Conservation (phyloP, 768 basidiomycete genomes). For the Mycena sanguinolenta region DNA sequence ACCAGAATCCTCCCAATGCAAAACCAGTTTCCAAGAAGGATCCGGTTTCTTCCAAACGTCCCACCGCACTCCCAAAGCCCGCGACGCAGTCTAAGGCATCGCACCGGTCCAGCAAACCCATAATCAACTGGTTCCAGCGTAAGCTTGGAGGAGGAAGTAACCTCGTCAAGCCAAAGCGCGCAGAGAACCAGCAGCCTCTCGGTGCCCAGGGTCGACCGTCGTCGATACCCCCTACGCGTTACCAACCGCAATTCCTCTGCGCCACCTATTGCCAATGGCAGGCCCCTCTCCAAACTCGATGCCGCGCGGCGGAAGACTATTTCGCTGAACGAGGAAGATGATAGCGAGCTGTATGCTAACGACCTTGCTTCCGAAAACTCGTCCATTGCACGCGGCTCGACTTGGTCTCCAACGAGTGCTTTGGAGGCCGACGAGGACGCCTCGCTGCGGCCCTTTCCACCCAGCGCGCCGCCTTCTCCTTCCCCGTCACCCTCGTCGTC, state of each 20-base stretch:
- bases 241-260: constrained; percentile 60
- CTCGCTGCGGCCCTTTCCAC: constrained; percentile 89
- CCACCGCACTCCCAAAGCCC: constrained; percentile 39
- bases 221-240: constrained; percentile 47
- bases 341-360: constrained; percentile 61
- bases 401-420: constrained; percentile 83
- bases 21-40: constrained; percentile 43
- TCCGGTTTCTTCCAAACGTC: constrained; percentile 31
- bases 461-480: constrained; percentile 89
- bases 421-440: constrained; percentile 96
- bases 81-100: constrained; percentile 62
- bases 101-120: constrained; percentile 83
- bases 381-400: constrained; percentile 78
- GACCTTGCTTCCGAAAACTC: constrained; percentile 64
- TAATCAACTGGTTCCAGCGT: constrained; percentile 92
- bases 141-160: constrained; percentile 74
- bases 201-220: constrained; percentile 41
- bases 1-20: constrained; percentile 38
- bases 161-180: constrained; percentile 67
- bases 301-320: constrained; percentile 66
- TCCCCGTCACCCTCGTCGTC: constrained; percentile 88
- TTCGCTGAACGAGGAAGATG: constrained; percentile 74
- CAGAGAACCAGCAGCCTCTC: constrained; percentile 47
- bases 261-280: constrained; percentile 51
- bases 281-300: constrained; percentile 49